Evolutionary conservation across 2,329 filamentous ascomycete species (phyloP).

Genomic region (Neofusicoccum kwambonambiense): DNA sequence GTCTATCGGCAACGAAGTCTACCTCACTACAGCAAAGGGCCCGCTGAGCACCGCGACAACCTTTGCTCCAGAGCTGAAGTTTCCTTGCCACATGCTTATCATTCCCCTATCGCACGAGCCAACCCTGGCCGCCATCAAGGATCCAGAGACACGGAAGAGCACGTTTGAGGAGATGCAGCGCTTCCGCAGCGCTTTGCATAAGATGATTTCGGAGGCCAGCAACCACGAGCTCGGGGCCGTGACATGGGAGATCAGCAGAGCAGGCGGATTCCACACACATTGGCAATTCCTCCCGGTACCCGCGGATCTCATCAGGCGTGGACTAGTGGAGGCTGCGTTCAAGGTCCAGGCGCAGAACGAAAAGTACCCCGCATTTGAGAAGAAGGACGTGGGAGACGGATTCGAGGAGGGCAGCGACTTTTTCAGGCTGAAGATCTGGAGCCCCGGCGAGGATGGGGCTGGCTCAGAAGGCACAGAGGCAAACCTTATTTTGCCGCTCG

Average conservation of each 20-base stretch:
- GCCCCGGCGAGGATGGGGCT: slow-evolving; percentile 44
- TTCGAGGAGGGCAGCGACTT: slow-evolving; percentile 57
- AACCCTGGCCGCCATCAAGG: slow-evolving; percentile 67
- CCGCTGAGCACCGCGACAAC: slow-evolving; percentile 72
- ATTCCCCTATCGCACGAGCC: slow-evolving; percentile 82
- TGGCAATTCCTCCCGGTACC: slow-evolving; percentile 90
- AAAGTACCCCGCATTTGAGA: slow-evolving; percentile 55
- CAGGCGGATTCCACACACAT: slow-evolving; percentile 79
- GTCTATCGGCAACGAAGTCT: slow-evolving; percentile 82
- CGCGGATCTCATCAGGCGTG: slow-evolving; percentile 63
- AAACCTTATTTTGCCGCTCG: slow-evolving; percentile 71
- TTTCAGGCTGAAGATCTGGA: slow-evolving; percentile 82
- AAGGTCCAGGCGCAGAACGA: slow-evolving; percentile 81
- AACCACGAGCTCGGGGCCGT: slow-evolving; percentile 70
- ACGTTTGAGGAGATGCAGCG: slow-evolving; percentile 79
- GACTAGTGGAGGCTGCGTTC: slow-evolving; percentile 84
- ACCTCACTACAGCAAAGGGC: slow-evolving; percentile 89
- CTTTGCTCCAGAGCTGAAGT: slow-evolving; percentile 66
- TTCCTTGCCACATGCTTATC: slow-evolving; percentile 85
- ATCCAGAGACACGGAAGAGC: slow-evolving; percentile 53
- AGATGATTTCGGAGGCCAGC: slow-evolving; percentile 76
- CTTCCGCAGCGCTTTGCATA: slow-evolving; percentile 74
- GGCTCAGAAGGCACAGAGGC: slow-evolving; percentile 58
- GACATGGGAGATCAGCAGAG: slow-evolving; percentile 88
- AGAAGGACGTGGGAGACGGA: slow-evolving; percentile 41